A percentile compares a stretch with the other conserved stretches of the same genome.
Conservation (phyloP, 768 basidiomycete genomes). For the Omphalotus guepiniiformis region DNA sequence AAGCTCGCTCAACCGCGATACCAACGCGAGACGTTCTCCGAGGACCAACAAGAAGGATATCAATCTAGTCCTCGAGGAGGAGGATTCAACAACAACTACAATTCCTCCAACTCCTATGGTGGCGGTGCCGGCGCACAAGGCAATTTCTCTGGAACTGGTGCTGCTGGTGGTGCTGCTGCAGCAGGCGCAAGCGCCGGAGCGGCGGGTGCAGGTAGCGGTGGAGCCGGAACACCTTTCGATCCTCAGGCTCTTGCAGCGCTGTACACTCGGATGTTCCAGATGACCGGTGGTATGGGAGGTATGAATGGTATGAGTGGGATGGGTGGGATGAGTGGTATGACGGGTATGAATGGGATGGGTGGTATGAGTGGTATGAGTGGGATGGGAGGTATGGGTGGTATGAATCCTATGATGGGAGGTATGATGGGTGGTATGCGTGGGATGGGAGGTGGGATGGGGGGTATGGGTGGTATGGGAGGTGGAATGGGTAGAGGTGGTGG, state of each 20-base stretch:
- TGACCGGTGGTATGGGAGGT: slow-evolving; percentile 47
- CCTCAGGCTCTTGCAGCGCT: slow-evolving; percentile 89
- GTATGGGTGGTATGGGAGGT: background rate
- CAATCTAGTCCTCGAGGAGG: slow-evolving; percentile 9
- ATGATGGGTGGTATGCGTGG: background rate
- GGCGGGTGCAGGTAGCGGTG: slow-evolving; percentile 28
- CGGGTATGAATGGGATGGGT: background rate
- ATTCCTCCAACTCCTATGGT: slow-evolving; percentile 17
- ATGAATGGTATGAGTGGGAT: slow-evolving; percentile 53
- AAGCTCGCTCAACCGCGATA: slow-evolving; percentile 93
- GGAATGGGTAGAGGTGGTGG: background rate
- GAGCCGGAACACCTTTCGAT: slow-evolving; percentile 73
- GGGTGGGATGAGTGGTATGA: background rate
- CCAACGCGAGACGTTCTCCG: slow-evolving; percentile 63
- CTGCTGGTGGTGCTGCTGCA: slow-evolving; percentile 20
- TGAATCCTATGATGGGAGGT: background rate
- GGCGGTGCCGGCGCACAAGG: slow-evolving; percentile 32
- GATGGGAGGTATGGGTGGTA: slow-evolving; percentile 4
- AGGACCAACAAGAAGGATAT: slow-evolving; percentile 50
- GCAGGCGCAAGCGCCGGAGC: too few species aligned
- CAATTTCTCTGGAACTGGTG: slow-evolving; percentile 31
- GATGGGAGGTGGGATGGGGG: background rate
- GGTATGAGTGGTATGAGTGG: background rate
- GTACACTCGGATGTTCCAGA: slow-evolving; percentile 94
- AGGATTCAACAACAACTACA: slow-evolving; percentile 13